These are phyloP conservation scores for Pisolithus thermaeus DNA, from an alignment of 1,284 basidiomycete genomes.

Conservation along the genomic window DNA sequence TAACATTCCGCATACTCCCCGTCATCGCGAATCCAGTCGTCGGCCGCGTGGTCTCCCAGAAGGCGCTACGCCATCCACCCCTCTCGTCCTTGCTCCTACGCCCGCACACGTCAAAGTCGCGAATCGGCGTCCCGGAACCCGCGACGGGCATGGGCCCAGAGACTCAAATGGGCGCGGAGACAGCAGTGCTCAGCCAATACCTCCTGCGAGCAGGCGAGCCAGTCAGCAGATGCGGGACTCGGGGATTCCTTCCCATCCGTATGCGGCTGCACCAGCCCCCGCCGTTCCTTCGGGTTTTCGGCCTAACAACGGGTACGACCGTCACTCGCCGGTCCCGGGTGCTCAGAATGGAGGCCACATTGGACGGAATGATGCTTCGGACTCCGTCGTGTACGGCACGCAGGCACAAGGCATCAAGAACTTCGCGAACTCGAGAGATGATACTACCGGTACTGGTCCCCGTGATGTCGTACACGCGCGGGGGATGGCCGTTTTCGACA, in stretches of 20 bases:
- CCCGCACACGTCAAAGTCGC: slow-evolving; percentile 55
- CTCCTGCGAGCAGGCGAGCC: slow-evolving; percentile 54
- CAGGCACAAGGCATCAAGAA: slow-evolving; percentile 42
- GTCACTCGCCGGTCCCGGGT: slow-evolving; percentile 46
- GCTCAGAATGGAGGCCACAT: slow-evolving; percentile 31
- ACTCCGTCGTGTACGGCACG: slow-evolving; percentile 54
- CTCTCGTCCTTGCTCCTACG: slow-evolving; percentile 56
- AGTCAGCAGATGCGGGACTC: slow-evolving; percentile 56
- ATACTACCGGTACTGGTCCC: slow-evolving; percentile 35
- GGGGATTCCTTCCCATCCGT: slow-evolving; percentile 57
- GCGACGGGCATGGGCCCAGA: slow-evolving; percentile 42
- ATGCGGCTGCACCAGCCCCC: slow-evolving; percentile 47
- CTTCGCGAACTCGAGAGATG: slow-evolving; percentile 42
- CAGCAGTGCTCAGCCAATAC: slow-evolving; percentile 56
- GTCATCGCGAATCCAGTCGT: slow-evolving; percentile 52
- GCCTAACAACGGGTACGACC: slow-evolving; percentile 44
- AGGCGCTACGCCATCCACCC: slow-evolving; percentile 44
- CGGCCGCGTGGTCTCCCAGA: slow-evolving; percentile 37
- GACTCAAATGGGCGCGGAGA: slow-evolving; percentile 38
- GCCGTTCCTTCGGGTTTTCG: slow-evolving; percentile 43
- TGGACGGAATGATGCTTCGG: slow-evolving; percentile 45
- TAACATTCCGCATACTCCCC: slow-evolving; percentile 45
- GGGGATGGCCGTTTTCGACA: slow-evolving; percentile 51
- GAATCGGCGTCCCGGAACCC: slow-evolving; percentile 40
- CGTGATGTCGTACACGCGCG: slow-evolving; percentile 34